Percentiles rank a stretch among this genome's conserved stretches.
Evolutionary conservation across 208 protist species (phyloP).

Genomic region (Strigomonas culicis): DNA sequence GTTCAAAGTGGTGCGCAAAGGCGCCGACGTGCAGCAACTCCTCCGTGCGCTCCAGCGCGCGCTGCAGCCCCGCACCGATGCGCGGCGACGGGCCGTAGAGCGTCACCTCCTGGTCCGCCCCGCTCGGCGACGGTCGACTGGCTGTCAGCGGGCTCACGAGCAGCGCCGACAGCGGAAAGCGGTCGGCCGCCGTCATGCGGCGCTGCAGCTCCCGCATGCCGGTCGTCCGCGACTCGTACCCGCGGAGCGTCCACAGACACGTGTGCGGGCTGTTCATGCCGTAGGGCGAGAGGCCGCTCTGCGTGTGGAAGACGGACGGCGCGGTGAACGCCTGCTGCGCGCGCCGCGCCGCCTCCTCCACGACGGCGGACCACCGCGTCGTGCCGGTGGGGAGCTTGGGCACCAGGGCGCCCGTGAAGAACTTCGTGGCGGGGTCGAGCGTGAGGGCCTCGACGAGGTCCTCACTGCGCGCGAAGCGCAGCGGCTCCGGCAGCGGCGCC

Average conservation of each 20-base stretch:
- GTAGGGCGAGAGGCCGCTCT: constrained; percentile 15
- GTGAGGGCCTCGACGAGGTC: constrained; percentile 59
- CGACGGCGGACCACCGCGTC: constrained; percentile 26
- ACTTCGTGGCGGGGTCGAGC: constrained; percentile 65
- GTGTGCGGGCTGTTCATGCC: constrained; percentile 19
- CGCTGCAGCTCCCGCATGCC: constrained; percentile 50
- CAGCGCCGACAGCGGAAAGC: constrained; percentile 38
- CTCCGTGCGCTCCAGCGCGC: constrained; percentile 36
- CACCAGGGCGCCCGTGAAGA: constrained; percentile 46
- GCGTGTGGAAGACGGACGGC: background rate
- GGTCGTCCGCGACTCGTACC: constrained; percentile 22
- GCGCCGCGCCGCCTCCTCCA: constrained; percentile 32
- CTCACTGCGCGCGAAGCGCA: constrained; percentile 20
- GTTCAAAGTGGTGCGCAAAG: constrained; percentile 70
- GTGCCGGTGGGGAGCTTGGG: constrained; percentile 14
- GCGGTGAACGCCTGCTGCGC: constrained; percentile 19
- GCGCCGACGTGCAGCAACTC: constrained; percentile 48
- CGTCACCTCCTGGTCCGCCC: constrained; percentile 20
- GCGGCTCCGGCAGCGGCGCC: constrained; percentile 13
- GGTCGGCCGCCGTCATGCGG: constrained; percentile 19
- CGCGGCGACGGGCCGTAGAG: constrained; percentile 48
- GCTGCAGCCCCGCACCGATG: constrained; percentile 32
- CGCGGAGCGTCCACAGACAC: constrained; percentile 63
- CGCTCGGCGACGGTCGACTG: background rate
- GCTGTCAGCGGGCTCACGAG: constrained; percentile 23